Evolutionary conservation across 2,329 filamentous ascomycete genomes (phyloP).

Genomic region (Ascocoryne sarcoides): DNA sequence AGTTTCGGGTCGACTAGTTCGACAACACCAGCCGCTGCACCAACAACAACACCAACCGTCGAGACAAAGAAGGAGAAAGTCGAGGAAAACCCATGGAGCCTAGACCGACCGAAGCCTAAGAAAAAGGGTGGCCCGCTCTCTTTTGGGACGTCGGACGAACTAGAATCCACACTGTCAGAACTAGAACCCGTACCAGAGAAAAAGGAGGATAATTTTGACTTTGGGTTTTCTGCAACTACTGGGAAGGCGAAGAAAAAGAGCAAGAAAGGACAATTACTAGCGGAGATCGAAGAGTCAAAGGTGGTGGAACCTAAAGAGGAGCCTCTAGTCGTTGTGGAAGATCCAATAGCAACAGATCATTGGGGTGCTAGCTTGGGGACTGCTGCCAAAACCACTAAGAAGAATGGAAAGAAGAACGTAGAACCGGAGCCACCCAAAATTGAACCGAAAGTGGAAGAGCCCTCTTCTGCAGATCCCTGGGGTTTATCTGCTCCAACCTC

Average conservation of each 20-base stretch:
- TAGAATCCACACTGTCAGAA: slow-evolving; percentile 27
- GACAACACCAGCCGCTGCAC: too few relatives aligned
- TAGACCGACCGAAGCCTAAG: slow-evolving; percentile 40
- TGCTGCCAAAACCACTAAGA: slow-evolving; percentile 42
- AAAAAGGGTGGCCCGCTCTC: slow-evolving; percentile 40
- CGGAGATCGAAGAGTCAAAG: slow-evolving; percentile 18
- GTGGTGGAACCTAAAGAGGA: slow-evolving; percentile 15
- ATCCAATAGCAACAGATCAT: slow-evolving; percentile 35
- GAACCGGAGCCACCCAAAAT: slow-evolving; percentile 25
- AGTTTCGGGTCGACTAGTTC: slow-evolving; percentile 18
- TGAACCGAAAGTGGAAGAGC: slow-evolving; percentile 21
- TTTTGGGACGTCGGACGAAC: slow-evolving; percentile 41
- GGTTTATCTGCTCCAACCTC: slow-evolving; percentile 23
- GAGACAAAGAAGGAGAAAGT: slow-evolving; percentile 36
- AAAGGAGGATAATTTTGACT: slow-evolving; percentile 31
- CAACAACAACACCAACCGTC: slow-evolving; percentile 33
- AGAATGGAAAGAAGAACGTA: slow-evolving; percentile 26
- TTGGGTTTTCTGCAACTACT: slow-evolving; percentile 22
- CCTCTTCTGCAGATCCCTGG: slow-evolving; percentile 17
- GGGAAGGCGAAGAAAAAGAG: slow-evolving; percentile 43
- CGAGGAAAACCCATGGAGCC: slow-evolving; percentile 42
- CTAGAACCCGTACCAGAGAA: slow-evolving; percentile 23
- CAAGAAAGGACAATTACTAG: slow-evolving; percentile 30
- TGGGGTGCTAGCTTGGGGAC: slow-evolving; percentile 41
- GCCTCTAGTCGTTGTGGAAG: slow-evolving; percentile 19